Evolutionary conservation across 495 filamentous ascomycete genomes (phyloP).

Genomic region (Penicillium manginii): DNA sequence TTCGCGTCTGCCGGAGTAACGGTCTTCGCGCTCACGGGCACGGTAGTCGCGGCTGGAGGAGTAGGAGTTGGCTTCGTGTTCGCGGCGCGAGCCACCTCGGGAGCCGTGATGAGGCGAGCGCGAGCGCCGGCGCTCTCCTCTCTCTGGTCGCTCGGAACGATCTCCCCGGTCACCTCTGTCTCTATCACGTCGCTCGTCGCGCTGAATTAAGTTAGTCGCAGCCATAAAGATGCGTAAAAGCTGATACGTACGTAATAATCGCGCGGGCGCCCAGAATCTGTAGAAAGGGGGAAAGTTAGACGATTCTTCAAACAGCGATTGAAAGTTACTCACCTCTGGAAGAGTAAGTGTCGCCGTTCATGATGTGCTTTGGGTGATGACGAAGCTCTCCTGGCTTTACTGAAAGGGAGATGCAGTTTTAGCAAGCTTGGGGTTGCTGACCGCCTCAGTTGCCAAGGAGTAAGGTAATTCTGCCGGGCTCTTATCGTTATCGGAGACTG

Average conservation of each 20-base stretch:
- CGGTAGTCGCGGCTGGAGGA: constrained; percentile 58
- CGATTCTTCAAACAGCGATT: background rate
- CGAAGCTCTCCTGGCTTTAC: constrained; percentile 22
- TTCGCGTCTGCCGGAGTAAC: constrained; percentile 57
- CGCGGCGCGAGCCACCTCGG: constrained; percentile 58
- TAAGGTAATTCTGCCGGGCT: background rate
- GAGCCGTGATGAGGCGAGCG: constrained; percentile 72
- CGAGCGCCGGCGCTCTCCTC: constrained; percentile 69
- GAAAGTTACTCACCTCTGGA: constrained; percentile 65
- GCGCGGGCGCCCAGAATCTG: constrained; percentile 71
- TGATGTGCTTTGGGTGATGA: constrained; percentile 47
- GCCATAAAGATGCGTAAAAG: constrained; percentile 17
- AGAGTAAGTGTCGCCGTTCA: constrained; percentile 89
- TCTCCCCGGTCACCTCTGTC: constrained; percentile 41
- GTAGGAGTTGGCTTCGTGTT: constrained; percentile 83
- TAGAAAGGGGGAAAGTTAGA: constrained; percentile 22
- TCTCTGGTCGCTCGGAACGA: constrained; percentile 34
- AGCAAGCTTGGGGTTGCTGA: constrained; percentile 10
- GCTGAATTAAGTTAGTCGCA: constrained; percentile 45
- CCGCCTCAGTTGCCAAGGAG: constrained; percentile 30
- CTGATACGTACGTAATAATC: constrained; percentile 68
- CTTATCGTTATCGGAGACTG: constrained; percentile 12
- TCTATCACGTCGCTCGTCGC: constrained; percentile 56
- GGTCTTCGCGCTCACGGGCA: constrained; percentile 41
- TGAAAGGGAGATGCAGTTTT: constrained; percentile 29